These are phyloP conservation scores for Cercophora newfieldiana DNA, from an alignment of 495 filamentous ascomycete species.

Conservation along the genomic window DNA sequence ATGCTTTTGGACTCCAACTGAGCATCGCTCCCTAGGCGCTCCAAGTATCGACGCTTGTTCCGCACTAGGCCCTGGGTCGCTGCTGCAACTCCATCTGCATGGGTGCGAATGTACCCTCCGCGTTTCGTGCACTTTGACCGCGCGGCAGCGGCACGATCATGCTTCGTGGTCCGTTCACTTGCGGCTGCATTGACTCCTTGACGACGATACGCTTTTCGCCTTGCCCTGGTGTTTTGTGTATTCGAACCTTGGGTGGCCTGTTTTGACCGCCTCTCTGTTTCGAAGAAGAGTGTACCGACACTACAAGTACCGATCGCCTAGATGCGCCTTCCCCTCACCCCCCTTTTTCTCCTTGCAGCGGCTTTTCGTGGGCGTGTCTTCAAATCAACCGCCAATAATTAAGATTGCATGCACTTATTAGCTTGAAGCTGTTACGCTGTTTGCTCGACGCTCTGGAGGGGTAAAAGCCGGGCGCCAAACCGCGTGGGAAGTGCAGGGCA, in stretches of 20 bases:
- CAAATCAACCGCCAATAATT: constrained; percentile 13
- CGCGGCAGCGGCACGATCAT: neutral
- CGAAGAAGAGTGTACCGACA: neutral
- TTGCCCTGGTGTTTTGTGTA: neutral
- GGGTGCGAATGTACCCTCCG: neutral
- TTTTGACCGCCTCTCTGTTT: neutral
- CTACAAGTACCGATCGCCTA: neutral
- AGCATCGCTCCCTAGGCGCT: too few species aligned
- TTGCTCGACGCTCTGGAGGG: neutral
- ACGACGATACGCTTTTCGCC: neutral
- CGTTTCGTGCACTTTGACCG: neutral
- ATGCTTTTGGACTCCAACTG: too few species aligned
- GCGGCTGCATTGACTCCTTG: neutral
- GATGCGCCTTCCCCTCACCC: constrained; percentile 1
- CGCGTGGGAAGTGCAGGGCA: neutral
- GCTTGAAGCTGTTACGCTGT: neutral
- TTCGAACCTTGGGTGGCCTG: neutral
- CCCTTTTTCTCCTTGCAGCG: neutral
- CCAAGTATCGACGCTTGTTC: neutral
- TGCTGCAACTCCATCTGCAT: neutral
- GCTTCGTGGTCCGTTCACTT: neutral
- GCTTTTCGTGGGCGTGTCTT: neutral
- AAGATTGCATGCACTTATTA: constrained; percentile 12
- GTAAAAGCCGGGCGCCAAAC: neutral
- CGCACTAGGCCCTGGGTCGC: neutral